Evolutionary conservation across 768 basidiomycete genomes (phyloP), one percentile per base, ranked within the genome.

Genomic region (Rhizopogon salebrosus): DNA sequence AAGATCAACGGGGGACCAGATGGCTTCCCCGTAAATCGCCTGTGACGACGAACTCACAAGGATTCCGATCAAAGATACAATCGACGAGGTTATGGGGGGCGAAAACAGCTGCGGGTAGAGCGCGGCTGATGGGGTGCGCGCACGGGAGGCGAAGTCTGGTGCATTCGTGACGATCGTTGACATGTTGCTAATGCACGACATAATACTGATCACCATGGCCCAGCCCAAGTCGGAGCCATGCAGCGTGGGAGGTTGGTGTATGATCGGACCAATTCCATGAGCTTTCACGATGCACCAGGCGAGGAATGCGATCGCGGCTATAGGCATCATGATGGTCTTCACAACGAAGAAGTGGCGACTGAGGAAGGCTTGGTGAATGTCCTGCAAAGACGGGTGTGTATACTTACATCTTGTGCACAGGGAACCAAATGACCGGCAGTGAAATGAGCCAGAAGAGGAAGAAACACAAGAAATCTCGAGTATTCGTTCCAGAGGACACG

Each of bases 391-490:
- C 50, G 56, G 49, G 34, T 48, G 58, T 57, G 53, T 53, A 39
- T 48, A 70, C 80, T 53, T 65, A 85, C 85, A 89, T 85, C 61
- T 85, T 78, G 72, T 92, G 88, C 46, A 91, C 82, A 10, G 87
- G 88, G 58, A 89, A 85, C 85, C 85, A 89, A 59, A 90, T 84
- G 18, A 84, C 83, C 10, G 87, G 88, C 26, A 92, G 77, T 31
- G 83, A 86, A 36, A 89, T 76, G 29, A 91, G 70, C 84, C 88
- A 92, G 75, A 92, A 94, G 54, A 93, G 74, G 76, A 93, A 85
- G 80, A 93, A 93, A 57, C 82, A 82, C 71, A 89, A 71, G 60
- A 87, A 88, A 70, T 88, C 82, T 49, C 79, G 77, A 18, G 85
- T 84, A 51, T 75, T 86, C 29, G 82, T 91, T 40, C 88, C 88